Base-by-base conservation (phyloP, 2,329 filamentous ascomycete species). In the Botrytis galanthina region DNA sequence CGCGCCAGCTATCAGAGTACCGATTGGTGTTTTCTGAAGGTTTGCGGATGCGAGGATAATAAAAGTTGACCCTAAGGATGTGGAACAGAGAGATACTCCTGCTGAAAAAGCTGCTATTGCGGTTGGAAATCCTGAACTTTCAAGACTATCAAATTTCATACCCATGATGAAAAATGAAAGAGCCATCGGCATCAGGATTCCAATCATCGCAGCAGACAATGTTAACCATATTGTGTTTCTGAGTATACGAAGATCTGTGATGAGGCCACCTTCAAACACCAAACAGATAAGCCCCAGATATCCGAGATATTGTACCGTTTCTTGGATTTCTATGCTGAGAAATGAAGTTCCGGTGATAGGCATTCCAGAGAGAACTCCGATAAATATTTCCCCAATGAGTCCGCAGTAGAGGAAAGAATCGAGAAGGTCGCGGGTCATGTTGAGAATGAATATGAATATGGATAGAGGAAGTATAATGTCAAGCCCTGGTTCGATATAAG, bases 211-310 rank as follows among this genome's bases (percentile, higher is more conserved):
- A 8, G 62, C 71, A 4, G 63, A 29, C 16, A 72, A 26, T 29
- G 71, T 72, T 35, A 46, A 37, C 63, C 71, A 68, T 44, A 72
- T 72, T 10, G 62, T 72, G 6, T 69, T 59, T 22, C 62, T 44
- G 32, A 69, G 16, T 26, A 72, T 35, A 32, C 42, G 32, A 59
- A 72, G 39, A 44, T 68, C 62, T 6, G 71, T 72, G 29, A 42
- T 72, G 5, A 72, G 71, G 14, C 71, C 71, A 8, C 71, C 71
- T 39, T 72, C 71, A n/a, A 72, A 72, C 14, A 72, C 71, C 14
- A 72, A 54, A n/a, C 71, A 67, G 7, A 72, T 51, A 29, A 72
- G 71, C 22, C 71, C 71, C 3, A 72, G 42, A 32, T 72, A 72
- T 26, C 71, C 71, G 6, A 72, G 62, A 20, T 46, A 72, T 60